Percentiles rank a stretch among this genome's conserved stretches.
Evolutionary conservation across 495 filamentous ascomycete species (phyloP).

Genomic region (Aspergillus nidulans): DNA sequence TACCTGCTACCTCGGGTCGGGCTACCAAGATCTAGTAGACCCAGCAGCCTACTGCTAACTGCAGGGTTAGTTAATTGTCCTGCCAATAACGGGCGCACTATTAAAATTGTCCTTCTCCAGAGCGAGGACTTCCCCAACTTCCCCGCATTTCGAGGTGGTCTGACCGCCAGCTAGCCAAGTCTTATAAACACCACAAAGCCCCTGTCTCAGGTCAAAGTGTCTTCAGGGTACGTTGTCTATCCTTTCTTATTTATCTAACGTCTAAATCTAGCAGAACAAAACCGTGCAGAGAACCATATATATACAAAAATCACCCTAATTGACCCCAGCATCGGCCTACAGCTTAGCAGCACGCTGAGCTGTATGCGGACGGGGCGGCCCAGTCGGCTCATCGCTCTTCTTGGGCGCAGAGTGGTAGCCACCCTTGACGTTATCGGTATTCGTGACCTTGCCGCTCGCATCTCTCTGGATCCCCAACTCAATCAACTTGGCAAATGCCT

Average conservation of each 20-base stretch:
- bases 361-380: constrained; percentile 20
- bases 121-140: no score
- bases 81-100: no score
- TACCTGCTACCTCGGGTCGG: no score
- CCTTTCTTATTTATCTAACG: neutral
- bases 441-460: constrained; percentile 42
- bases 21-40: no score
- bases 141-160: constrained; percentile 9
- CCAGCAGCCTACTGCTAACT: no score
- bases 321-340: constrained; percentile 15
- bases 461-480: constrained; percentile 57
- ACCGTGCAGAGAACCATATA: neutral
- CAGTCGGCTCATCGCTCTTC: constrained; percentile 48
- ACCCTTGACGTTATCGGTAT: constrained; percentile 49
- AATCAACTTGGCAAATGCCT: constrained; percentile 58
- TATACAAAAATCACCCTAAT: neutral
- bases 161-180: constrained; percentile 4
- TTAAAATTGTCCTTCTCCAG: no score
- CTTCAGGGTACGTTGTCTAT: neutral
- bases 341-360: constrained; percentile 22
- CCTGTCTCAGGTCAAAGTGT: neutral
- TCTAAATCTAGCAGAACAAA: neutral
- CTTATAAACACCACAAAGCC: neutral
- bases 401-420: constrained; percentile 56
- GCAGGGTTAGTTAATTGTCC: no score